phyloP scores from a whole-genome alignment of 768 basidiomycete species.

The Russula foetens region DNA sequence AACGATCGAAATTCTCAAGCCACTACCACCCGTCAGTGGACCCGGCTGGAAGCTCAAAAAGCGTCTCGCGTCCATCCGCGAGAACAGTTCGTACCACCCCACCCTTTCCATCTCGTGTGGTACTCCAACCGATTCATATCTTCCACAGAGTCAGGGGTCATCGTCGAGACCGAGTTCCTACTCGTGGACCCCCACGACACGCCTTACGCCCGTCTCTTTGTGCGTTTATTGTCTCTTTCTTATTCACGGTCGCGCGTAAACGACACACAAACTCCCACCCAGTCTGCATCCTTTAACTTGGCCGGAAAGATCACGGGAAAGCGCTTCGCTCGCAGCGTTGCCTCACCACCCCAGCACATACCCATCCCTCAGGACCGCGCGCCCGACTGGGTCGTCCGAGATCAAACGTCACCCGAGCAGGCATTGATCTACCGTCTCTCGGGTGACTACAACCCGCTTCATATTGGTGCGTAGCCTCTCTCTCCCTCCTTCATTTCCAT shows the following conservation, averaged over 20 bases:
- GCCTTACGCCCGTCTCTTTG: conserved; percentile 36
- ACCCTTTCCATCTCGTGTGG: neutral
- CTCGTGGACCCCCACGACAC: conserved; percentile 56
- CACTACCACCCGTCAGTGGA: conserved; percentile 69
- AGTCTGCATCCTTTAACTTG: conserved; percentile 38
- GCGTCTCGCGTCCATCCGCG: conserved; percentile 59
- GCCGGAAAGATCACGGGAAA: conserved; percentile 33
- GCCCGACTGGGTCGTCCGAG: conserved; percentile 35
- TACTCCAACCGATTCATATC: neutral
- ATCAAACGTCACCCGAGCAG: conserved; percentile 35
- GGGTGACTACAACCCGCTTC: conserved; percentile 46
- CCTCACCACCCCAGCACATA: conserved; percentile 30
- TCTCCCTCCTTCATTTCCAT: too few species aligned
- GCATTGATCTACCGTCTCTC: conserved; percentile 41
- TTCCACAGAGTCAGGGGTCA: conserved; percentile 59
- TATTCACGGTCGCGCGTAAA: neutral
- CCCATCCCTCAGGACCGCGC: conserved; percentile 30
- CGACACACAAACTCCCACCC: neutral
- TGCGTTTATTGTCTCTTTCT: conserved; percentile 19
- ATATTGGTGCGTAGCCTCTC: conserved; percentile 32
- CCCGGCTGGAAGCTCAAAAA: conserved; percentile 69
- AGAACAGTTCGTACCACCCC: conserved; percentile 58
- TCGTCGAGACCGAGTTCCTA: conserved; percentile 53
- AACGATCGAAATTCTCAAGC: conserved; percentile 69
- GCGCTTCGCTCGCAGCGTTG: conserved; percentile 35